Evolutionary conservation across 768 basidiomycete species (phyloP).

Genomic region (Lactarius akahatsu): DNA sequence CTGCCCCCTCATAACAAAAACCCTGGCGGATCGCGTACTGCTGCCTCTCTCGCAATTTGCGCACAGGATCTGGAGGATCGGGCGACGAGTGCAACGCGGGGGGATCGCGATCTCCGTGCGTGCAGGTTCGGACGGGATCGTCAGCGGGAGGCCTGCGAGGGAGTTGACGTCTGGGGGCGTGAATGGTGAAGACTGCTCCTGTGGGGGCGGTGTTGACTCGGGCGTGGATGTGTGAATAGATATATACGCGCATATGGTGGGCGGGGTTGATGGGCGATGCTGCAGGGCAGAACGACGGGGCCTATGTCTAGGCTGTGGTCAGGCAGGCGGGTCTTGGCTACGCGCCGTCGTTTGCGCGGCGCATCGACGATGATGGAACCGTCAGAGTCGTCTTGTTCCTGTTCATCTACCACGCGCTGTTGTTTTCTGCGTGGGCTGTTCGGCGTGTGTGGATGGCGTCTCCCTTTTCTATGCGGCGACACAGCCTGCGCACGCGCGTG

Average conservation of each 20-base stretch:
- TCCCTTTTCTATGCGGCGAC: slow-evolving; percentile 1
- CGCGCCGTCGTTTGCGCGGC: not conserved
- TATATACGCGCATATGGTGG: not conserved
- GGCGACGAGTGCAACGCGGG: slow-evolving; percentile 4
- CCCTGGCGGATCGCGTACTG: not conserved
- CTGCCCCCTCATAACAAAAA: slow-evolving; percentile 23
- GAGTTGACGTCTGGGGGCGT: slow-evolving; percentile 1
- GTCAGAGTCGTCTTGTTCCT: not conserved
- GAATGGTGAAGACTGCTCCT: not conserved
- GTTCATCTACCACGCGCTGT: slow-evolving; percentile 4
- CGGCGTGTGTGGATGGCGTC: not conserved
- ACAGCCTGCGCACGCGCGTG: no score
- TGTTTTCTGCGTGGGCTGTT: slow-evolving; percentile 2
- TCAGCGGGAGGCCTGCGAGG: slow-evolving; percentile 10
- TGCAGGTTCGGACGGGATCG: slow-evolving; percentile 5
- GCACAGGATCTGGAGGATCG: not conserved
- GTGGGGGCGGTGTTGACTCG: not conserved
- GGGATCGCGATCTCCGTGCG: slow-evolving; percentile 10
- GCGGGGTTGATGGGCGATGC: not conserved
- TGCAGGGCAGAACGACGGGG: not conserved
- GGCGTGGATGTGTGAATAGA: not conserved
- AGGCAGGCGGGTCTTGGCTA: not conserved
- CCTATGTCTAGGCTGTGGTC: not conserved
- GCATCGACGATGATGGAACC: not conserved
- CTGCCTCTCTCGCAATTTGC: not conserved